These are phyloP conservation scores for Cutaneotrichosporon arboriforme DNA, from an alignment of 1,284 basidiomycete genomes.

Conservation along the genomic window DNA sequence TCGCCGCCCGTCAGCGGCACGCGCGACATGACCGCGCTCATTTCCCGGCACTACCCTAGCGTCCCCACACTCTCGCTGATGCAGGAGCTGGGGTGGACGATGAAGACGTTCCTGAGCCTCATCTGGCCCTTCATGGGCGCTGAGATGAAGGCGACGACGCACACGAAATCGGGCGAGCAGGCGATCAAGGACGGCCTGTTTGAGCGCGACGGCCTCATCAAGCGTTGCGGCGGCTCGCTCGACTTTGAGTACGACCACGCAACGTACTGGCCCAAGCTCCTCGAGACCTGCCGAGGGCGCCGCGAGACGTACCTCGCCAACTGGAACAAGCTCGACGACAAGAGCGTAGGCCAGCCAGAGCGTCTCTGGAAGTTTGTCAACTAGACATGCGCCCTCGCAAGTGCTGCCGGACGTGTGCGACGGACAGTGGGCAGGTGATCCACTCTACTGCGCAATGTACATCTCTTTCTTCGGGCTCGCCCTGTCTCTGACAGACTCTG, in stretches of 20 bases:
- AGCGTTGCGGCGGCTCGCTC: slow-evolving; percentile 32
- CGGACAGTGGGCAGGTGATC: too few relatives aligned
- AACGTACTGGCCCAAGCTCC: slow-evolving; percentile 32
- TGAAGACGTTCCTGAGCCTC: slow-evolving; percentile 36
- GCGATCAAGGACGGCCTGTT: slow-evolving; percentile 24
- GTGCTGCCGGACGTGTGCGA: too few relatives aligned
- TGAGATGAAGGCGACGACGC: slow-evolving; percentile 28
- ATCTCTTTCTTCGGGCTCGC: too few relatives aligned
- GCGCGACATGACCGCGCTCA: slow-evolving; percentile 24
- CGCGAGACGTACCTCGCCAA: slow-evolving; percentile 22
- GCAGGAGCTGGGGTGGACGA: slow-evolving; percentile 36
- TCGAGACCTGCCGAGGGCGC: slow-evolving; percentile 21
- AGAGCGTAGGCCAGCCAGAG: slow-evolving; percentile 29
- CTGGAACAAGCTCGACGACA: slow-evolving; percentile 25
- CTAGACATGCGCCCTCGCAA: too few relatives aligned
- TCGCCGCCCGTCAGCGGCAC: slow-evolving; percentile 27
- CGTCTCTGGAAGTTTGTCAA: slow-evolving; percentile 23
- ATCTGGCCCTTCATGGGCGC: slow-evolving; percentile 45
- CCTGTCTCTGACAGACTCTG: too few relatives aligned
- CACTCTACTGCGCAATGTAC: too few relatives aligned
- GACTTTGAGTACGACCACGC: slow-evolving; percentile 31
- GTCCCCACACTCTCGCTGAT: slow-evolving; percentile 30
- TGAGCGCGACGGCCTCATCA: slow-evolving; percentile 17
- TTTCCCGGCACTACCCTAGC: slow-evolving; percentile 33
- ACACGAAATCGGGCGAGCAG: slow-evolving; percentile 22